phyloP scores from a whole-genome alignment of 805 yeast genomes.

The Suhomyces xylopsoci region DNA sequence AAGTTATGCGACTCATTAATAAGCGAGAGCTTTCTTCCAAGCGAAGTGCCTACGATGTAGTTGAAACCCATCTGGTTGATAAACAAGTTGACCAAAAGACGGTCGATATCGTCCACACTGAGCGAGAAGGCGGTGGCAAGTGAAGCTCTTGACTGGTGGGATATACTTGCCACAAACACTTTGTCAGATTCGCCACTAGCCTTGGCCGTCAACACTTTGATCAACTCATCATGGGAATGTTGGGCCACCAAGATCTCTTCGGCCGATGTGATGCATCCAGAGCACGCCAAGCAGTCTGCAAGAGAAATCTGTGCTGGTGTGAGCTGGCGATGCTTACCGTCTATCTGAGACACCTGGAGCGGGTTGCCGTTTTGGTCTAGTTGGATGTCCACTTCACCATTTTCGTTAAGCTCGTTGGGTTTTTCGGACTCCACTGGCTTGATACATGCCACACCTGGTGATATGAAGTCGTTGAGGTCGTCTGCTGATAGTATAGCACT shows the following conservation, averaged over 20 bases:
- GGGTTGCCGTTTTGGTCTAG: conserved; percentile 59
- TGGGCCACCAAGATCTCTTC: conserved; percentile 89
- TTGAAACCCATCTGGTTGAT: conserved; percentile 60
- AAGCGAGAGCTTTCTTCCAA: conserved; percentile 71
- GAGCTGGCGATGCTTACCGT: conserved; percentile 49
- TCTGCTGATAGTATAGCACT: conserved; percentile 85
- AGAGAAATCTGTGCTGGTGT: conserved; percentile 84
- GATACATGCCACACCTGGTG: conserved; percentile 92
- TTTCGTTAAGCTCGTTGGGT: conserved; percentile 18
- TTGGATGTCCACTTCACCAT: conserved; percentile 52
- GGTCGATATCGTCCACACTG: conserved; percentile 55
- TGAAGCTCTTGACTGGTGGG: conserved; percentile 85
- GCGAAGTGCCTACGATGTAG: conserved; percentile 78
- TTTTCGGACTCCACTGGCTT: conserved; percentile 60
- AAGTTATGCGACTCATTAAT: conserved; percentile 36
- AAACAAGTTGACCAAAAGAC: conserved; percentile 56
- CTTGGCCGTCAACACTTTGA: conserved; percentile 50
- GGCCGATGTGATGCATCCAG: conserved; percentile 97
- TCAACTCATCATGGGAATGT: conserved; percentile 80
- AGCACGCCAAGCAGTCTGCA: conserved; percentile 92
- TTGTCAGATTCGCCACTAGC: conserved; percentile 21
- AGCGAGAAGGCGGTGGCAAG: conserved; percentile 65
- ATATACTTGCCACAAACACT: conserved; percentile 68
- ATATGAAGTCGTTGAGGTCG: conserved; percentile 89
- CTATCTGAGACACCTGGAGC: conserved; percentile 63